phyloP scores from a whole-genome alignment of 805 yeast species.

The Pichia exigua region DNA sequence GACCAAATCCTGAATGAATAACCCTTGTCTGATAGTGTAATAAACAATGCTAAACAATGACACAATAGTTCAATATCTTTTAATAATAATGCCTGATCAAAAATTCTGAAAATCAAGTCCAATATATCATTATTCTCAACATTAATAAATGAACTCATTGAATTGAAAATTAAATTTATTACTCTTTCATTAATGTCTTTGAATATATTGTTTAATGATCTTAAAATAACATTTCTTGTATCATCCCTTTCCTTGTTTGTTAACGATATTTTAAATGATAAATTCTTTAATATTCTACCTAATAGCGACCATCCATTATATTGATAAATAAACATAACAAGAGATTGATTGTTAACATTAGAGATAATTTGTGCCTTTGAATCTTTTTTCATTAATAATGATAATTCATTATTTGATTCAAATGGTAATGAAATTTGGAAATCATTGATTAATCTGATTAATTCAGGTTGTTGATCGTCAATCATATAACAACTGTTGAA shows the following conservation, averaged over 20 bases:
- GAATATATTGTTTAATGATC: constrained; percentile 42
- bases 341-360: constrained; percentile 8
- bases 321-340: constrained; percentile 60
- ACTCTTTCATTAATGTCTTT: constrained; percentile 30
- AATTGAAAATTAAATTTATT: constrained; percentile 18
- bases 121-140: constrained; percentile 24
- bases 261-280: constrained; percentile 33
- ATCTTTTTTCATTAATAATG: constrained; percentile 39
- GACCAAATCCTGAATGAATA: constrained; percentile 74
- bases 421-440: constrained; percentile 44
- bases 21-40: constrained; percentile 34
- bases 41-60: constrained; percentile 42
- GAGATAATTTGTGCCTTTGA: constrained; percentile 52
- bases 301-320: constrained; percentile 85
- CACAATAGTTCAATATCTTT: constrained; percentile 41
- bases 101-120: constrained; percentile 55
- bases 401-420: constrained; percentile 37
- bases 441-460: constrained; percentile 34
- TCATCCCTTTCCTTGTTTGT: constrained; percentile 32
- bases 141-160: constrained; percentile 31
- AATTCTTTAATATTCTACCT: constrained; percentile 69
- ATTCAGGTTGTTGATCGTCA: constrained; percentile 45
- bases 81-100: constrained; percentile 58
- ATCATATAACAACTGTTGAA: constrained; percentile 35
- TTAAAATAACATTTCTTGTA: constrained; percentile 40